Evolutionary conservation across 805 yeast species (phyloP).

Genomic region (Scheffersomyces amazonensis): DNA sequence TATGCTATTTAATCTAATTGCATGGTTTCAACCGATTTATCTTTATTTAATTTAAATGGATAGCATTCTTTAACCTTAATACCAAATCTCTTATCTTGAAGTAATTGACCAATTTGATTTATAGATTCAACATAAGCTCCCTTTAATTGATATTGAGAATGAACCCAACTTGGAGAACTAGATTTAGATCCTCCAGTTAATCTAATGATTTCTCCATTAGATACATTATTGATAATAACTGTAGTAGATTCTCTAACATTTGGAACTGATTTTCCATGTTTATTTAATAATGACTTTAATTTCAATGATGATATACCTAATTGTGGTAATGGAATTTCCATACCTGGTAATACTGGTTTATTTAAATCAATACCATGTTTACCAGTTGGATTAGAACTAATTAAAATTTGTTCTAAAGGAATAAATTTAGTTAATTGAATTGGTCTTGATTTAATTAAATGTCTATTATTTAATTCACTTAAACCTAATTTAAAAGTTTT

Average conservation of each 20-base stretch:
- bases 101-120: constrained; percentile 53
- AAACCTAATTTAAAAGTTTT: constrained; percentile 70
- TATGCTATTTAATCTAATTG: constrained; percentile 9
- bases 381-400: constrained; percentile 65
- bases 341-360: constrained; percentile 66
- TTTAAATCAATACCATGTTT: constrained; percentile 62
- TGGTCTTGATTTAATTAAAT: constrained; percentile 71
- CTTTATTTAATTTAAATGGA: constrained; percentile 31
- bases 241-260: constrained; percentile 73
- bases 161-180: constrained; percentile 82
- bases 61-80: constrained; percentile 56
- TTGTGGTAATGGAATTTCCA: constrained; percentile 73
- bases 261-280: constrained; percentile 38
- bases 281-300: constrained; percentile 52
- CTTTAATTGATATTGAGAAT: constrained; percentile 66
- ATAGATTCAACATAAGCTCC: constrained; percentile 46
- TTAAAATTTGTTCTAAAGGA: constrained; percentile 65
- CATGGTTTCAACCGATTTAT: constrained; percentile 8
- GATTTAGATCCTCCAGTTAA: constrained; percentile 76
- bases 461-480: constrained; percentile 76
- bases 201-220: constrained; percentile 60
- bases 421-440: constrained; percentile 69
- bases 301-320: constrained; percentile 69
- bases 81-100: constrained; percentile 71
- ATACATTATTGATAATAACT: constrained; percentile 39